A percentile compares a stretch with the other conserved stretches of the same genome.
These are phyloP conservation scores for Neurospora tetraspora DNA, from an alignment of 495 filamentous ascomycete species.

Conservation along the genomic window DNA sequence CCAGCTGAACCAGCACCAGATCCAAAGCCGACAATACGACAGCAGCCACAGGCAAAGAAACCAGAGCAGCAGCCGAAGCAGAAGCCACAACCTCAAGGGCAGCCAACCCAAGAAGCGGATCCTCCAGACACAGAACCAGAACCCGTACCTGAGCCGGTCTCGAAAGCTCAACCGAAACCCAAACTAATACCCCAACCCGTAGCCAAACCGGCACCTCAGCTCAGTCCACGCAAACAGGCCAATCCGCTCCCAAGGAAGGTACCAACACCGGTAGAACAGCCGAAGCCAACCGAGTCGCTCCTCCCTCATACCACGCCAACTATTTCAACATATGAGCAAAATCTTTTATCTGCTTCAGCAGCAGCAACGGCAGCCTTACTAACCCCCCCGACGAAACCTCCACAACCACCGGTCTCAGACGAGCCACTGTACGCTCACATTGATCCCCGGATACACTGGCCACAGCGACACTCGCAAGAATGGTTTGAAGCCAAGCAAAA, in stretches of 20 bases:
- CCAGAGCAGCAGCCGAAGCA: background rate
- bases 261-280: background rate
- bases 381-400: background rate
- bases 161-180: background rate
- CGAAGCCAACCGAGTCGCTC: background rate
- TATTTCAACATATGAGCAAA: background rate
- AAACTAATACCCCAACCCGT: background rate
- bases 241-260: background rate
- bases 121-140: background rate
- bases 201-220: background rate
- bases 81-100: background rate
- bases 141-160: background rate
- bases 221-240: background rate
- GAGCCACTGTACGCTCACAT: conserved; percentile 21
- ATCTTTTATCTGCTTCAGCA: background rate
- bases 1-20: background rate
- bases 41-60: background rate
- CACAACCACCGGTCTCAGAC: conserved; percentile 3
- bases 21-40: background rate
- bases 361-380: conserved; percentile 2
- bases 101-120: background rate
- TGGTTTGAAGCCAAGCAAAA: conserved; percentile 31
- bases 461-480: conserved; percentile 22
- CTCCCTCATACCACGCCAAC: background rate
- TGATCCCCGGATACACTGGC: conserved; percentile 36